phyloP scores from a whole-genome alignment of 2,329 filamentous ascomycete genomes.

The Tricladium varicosporioides region DNA sequence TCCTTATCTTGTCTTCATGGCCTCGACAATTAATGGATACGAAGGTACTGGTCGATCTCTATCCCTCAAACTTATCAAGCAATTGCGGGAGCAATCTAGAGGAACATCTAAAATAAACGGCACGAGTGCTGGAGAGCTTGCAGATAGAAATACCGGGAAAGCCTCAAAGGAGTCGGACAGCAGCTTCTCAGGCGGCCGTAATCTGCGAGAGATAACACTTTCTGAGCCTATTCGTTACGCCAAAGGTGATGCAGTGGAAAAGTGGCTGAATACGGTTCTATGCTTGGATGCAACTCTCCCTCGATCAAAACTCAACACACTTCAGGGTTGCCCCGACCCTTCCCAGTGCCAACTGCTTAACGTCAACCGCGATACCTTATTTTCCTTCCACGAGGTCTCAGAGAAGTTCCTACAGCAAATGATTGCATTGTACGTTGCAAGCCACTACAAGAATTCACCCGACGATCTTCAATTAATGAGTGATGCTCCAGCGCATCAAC shows the following conservation, averaged over 20 bases:
- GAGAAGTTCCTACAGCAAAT: conserved; percentile 98
- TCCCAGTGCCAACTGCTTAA: conserved; percentile 87
- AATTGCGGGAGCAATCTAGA: conserved; percentile 88
- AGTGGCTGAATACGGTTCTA: conserved; percentile 91
- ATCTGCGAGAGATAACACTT: conserved; percentile 87
- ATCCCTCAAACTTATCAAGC: conserved; percentile 94
- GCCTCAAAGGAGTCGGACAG: conserved; percentile 61
- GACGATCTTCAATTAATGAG: conserved; percentile 99
- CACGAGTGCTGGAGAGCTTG: conserved; percentile 60
- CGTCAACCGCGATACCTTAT: conserved; percentile 95
- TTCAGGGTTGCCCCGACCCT: conserved; percentile 77
- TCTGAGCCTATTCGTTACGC: conserved; percentile 94
- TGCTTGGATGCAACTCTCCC: conserved; percentile 92
- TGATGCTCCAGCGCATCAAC: conserved; percentile 92
- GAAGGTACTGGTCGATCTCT: conserved; percentile 94
- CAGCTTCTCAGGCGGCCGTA: conserved; percentile 64
- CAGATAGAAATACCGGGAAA: conserved; percentile 78
- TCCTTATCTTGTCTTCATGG: conserved; percentile 97
- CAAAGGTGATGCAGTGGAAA: conserved; percentile 86
- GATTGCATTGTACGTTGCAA: conserved; percentile 95
- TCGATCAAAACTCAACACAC: conserved; percentile 40
- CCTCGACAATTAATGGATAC: conserved; percentile 98
- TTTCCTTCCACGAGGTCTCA: conserved; percentile 95
- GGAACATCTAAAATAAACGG: conserved; percentile 54
- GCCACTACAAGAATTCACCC: conserved; percentile 96